Base-by-base conservation (phyloP, 768 basidiomycete species). In the Psilocybe tampanensis region DNA sequence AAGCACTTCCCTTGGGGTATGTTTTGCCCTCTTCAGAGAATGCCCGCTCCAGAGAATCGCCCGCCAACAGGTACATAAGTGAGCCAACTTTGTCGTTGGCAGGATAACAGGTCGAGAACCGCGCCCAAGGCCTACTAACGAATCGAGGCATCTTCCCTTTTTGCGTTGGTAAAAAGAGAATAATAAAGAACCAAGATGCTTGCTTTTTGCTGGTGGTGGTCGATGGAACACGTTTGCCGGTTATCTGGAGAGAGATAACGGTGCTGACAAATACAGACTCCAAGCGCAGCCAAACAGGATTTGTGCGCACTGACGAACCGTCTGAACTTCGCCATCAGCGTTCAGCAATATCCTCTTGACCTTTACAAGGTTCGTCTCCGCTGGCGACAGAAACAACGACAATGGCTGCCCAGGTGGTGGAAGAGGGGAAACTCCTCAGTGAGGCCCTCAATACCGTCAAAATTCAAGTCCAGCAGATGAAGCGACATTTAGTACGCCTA, bases 401-500 rank as follows among this genome's bases (percentile, higher is more conserved):
- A 57, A 79, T 78, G 68, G 72, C 77, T 18, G 70, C 75, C 52
- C 81, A 78, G 54, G 80, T 78, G 54, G 74, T 75, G 55, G 90
- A 92, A 69, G 90, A 93, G 80, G 91, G 86, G 41, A 93, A 93
- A 73, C 76, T 92, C 62, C 84, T 93, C 64, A 88, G 88, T 71
- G 92, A 94, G 74, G 90, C 90, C 41, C 76, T 93, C 52, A 89
- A 82, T 68, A 92, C 89, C 23, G 92, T 94, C 67, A 93, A 92
- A 79, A 85, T 93, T 29, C 91, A 97, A 75, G 90, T 93, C 54
- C 88, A 92, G 66, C 94, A 95, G 77, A 95, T 97, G 90, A 94
- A 94, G 77, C 80, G 95, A 68, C 89, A 95, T 73, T 83, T 97
- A 55, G 94, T 94, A 71, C 66, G 86, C 78, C 23, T 29, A 45